Conservation (phyloP, 805 yeast species). For the Saturnispora ahearnii region DNA sequence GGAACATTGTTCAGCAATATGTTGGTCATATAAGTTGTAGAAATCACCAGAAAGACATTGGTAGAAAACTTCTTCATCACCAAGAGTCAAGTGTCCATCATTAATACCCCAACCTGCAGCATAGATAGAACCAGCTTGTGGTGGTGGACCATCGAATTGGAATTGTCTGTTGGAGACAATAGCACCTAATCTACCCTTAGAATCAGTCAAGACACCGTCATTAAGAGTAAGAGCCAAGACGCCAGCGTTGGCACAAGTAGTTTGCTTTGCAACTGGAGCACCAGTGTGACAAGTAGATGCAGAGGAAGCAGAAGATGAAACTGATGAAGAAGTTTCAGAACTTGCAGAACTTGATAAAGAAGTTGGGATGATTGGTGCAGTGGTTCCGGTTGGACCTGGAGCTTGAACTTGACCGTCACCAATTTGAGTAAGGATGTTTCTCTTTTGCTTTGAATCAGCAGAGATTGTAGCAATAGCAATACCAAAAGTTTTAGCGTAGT, state of each 20-base stretch:
- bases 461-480: conserved; percentile 53
- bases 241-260: conserved; percentile 31
- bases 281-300: conserved; percentile 18
- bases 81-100: conserved; percentile 42
- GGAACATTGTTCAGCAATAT: conserved; percentile 38
- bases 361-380: conserved; percentile 35
- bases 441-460: conserved; percentile 28
- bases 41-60: conserved; percentile 48
- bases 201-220: conserved; percentile 36
- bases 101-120: conserved; percentile 45
- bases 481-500: conserved; percentile 52
- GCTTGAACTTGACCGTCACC: conserved; percentile 41
- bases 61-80: conserved; percentile 39
- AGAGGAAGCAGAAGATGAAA: conserved; percentile 14
- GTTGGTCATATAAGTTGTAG: conserved; percentile 49
- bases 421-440: conserved; percentile 32
- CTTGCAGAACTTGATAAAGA: conserved; percentile 24
- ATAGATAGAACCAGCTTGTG: conserved; percentile 49
- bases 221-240: conserved; percentile 35
- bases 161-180: conserved; percentile 56
- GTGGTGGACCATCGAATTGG: conserved; percentile 61
- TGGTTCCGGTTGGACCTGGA: conserved; percentile 24
- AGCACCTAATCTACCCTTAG: conserved; percentile 45
- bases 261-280: conserved; percentile 16
- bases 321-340: conserved; percentile 24